Evolutionary conservation across 805 yeast genomes (phyloP), one percentile per base, ranked within the genome.

Genomic region (Cyberlindnera bimundalis): DNA sequence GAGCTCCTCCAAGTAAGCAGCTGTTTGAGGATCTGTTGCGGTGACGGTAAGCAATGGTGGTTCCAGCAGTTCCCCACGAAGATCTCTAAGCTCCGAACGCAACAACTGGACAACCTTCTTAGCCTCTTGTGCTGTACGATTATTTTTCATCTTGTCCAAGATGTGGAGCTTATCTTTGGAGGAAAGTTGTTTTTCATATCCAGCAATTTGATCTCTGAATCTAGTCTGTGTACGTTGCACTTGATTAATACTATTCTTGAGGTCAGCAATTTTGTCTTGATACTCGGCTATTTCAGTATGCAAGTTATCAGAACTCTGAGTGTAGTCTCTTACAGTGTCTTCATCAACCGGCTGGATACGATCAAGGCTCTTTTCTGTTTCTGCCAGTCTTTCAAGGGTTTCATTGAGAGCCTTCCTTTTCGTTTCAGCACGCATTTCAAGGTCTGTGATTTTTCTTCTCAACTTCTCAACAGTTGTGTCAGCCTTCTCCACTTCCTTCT

Each of bases 41-140:
- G 74, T 68, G 17, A 91, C 69, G 0, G 84, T 70, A 20, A 88
- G 65, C 8, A 81, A 61, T 0, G 97, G 90, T 1, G 96, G 95
- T 53, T 84, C 95, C 42, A 68, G 76, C 39, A 84, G 76, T 11
- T 61, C 58, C 1, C 62, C 62, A 34, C 61, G 55, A 36, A 79
- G 66, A 6, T 58, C 56, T 2, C 54, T 52, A 25, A 46, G 20
- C 19, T 61, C 56, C 16, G 63, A 48, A 34, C 82, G 66, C 31
- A 83, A 56, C 13, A 64, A 52, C 20, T 56, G 42, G 2, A 79
- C 67, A 8, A 77, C 68, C 19, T 57, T 59, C 17, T 58, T 45
- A 29, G 65, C 55, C 19, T 64, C 58, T 2, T 55, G 45, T 15
- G 47, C 45, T 14, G 36, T 20, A n/a, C 33, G 36, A 6, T 39